Evolutionary conservation across 148 eudicot genomes (phyloP).

Genomic region (Pharnaceum exiguum): DNA sequence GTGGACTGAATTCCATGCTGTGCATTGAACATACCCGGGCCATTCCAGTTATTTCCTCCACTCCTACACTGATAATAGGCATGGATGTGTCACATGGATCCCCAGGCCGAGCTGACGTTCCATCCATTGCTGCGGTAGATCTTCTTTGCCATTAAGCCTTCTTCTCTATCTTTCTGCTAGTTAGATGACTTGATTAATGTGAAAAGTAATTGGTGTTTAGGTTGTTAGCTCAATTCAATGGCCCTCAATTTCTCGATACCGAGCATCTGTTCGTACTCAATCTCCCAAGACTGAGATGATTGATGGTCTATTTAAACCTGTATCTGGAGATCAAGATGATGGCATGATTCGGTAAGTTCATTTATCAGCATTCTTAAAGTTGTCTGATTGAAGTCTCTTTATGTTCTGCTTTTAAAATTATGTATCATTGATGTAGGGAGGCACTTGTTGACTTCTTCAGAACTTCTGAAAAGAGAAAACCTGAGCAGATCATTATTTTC

Average conservation of each 20-base stretch:
- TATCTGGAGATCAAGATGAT: conserved; percentile 39
- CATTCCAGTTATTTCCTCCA: conserved; percentile 36
- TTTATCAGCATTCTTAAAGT: neutral
- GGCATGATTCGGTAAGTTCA: conserved; percentile 60
- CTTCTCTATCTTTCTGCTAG: neutral
- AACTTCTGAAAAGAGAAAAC: conserved; percentile 47
- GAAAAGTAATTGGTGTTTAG: too few relatives aligned
- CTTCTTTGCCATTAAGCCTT: neutral
- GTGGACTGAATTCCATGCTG: conserved; percentile 46
- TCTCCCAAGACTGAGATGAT: conserved; percentile 77
- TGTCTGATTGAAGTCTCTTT: neutral
- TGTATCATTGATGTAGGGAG: conserved; percentile 30
- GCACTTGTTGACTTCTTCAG: conserved; percentile 35
- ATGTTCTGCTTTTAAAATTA: neutral
- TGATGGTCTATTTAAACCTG: conserved; percentile 58
- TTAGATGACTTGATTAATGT: too few relatives aligned
- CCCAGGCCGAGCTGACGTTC: conserved; percentile 52
- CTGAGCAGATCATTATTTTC: conserved; percentile 48
- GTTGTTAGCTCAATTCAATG: conserved; percentile 75
- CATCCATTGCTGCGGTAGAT: conserved; percentile 54
- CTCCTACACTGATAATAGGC: conserved; percentile 43
- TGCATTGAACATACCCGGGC: conserved; percentile 24
- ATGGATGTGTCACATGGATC: conserved; percentile 67
- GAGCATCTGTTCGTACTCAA: conserved; percentile 73
- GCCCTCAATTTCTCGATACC: conserved; percentile 69